Base-by-base conservation (phyloP, 768 basidiomycete species). In the Leccinellum albellum region DNA sequence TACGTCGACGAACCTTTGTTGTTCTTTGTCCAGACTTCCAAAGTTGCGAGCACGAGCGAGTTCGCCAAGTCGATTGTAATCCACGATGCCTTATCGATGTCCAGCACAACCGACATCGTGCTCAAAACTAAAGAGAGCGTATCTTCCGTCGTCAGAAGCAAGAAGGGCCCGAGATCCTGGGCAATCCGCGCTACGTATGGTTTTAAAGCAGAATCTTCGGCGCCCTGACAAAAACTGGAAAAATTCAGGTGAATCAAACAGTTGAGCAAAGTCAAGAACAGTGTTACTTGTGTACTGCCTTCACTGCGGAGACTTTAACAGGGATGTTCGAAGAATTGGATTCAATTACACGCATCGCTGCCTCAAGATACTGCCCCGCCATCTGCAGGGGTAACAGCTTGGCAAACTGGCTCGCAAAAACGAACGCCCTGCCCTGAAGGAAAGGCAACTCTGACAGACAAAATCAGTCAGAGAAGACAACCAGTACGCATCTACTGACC, bases 241-340 rank as follows among this genome's bases (percentile, higher is more conserved):
- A 50, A 4, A 20, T 17, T 44, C n/a, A 46, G 13, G 62, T 67
- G 17, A 70, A 54, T 21, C 1, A 15, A 12, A 37, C 4, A 28
- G 28, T 10, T 1, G 12, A 33, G 13, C 24, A n/a, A 52, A 26
- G 1, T 7, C 20, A 44, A n/a, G 44, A 56, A 33, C 6, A 23
- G 17, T 69, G 85, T 56, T 65, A 98, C 97, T 98, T 95, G 66
- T 91, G 86, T 37, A 98, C 80, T 3, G 96, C 94, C 71, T 92
- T 91, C 26, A 98, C 89, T 10, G 96, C 95, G 1, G 93, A 95
- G 6, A 98, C 79, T 73, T 98, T 98, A 65, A 98, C 88, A 0
- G 93, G 90, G n/a, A 94, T 79, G 26, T 83, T 81, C 4, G 88
- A 84, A 24, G 83, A 82, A 21, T 68, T 64, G 0, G 85, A 81